Evolutionary conservation across 176 grass and related monocot species (phyloP).

Genomic region (Tillandsia leiboldiana): DNA sequence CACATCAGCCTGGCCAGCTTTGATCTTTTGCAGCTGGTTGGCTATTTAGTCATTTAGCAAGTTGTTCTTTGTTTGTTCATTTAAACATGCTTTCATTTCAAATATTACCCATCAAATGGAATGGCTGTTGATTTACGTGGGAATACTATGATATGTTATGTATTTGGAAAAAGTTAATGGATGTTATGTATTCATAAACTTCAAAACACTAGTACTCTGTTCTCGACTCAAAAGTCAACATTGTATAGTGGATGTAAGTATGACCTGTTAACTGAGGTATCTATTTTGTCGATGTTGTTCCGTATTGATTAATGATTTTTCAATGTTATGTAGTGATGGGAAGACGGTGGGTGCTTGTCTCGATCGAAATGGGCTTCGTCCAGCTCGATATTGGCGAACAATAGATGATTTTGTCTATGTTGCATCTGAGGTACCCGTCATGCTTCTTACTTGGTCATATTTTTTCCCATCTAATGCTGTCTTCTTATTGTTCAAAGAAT

Average conservation of each 20-base stretch:
- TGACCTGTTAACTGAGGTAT: not conserved
- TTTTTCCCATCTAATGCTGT: not conserved
- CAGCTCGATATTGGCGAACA: constrained; percentile 99
- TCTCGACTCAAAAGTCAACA: not conserved
- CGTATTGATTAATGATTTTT: constrained; percentile 8
- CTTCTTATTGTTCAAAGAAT: not conserved
- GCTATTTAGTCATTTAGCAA: no score
- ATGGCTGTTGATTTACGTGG: no score
- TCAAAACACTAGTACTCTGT: not conserved
- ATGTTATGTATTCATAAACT: not conserved
- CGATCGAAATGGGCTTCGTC: constrained; percentile 99
- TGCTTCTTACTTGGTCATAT: constrained; percentile 2
- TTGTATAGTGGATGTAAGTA: not conserved
- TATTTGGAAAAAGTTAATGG: no score
- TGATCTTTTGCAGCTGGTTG: no score
- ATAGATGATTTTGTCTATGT: constrained; percentile 97
- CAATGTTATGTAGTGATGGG: constrained; percentile 71
- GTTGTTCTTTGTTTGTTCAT: no score
- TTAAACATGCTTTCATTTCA: no score
- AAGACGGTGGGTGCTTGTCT: constrained; percentile 88
- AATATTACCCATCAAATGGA: no score
- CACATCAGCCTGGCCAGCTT: no score
- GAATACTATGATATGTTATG: no score
- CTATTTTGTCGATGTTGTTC: not conserved
- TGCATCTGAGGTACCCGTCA: constrained; percentile 75